Conservation (phyloP, 202 grass and related monocot species). For the Elaeis oleifera region DNA sequence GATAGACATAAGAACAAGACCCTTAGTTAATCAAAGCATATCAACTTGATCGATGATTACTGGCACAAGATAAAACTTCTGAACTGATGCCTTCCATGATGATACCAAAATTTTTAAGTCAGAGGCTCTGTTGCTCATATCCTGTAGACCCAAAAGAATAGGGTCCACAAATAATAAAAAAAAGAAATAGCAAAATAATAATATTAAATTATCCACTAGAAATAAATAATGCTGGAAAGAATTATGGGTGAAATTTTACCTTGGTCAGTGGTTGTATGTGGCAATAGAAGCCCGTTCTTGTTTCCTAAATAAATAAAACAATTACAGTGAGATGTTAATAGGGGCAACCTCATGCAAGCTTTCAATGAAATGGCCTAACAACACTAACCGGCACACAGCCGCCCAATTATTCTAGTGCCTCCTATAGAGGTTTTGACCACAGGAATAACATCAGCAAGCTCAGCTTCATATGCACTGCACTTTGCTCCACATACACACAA, state of each 20-base stretch:
- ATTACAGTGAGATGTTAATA: not conserved
- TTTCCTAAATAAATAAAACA: conserved; percentile 50
- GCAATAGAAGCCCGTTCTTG: conserved; percentile 97
- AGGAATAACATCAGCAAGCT: conserved; percentile 21
- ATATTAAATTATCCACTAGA: too few relatives aligned
- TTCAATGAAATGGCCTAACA: not conserved
- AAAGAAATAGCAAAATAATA: too few relatives aligned
- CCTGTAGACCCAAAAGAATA: too few relatives aligned
- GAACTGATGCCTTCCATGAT: too few relatives aligned
- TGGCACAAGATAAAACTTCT: too few relatives aligned
- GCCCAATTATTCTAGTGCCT: conserved; percentile 22
- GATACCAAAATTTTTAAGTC: too few relatives aligned
- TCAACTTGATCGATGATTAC: too few relatives aligned
- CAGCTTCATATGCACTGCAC: conserved; percentile 18
- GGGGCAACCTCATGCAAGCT: conserved; percentile 38
- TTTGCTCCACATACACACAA: not conserved
- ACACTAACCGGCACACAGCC: conserved; percentile 16
- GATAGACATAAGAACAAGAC: too few relatives aligned
- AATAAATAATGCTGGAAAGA: not conserved
- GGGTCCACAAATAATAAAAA: too few relatives aligned
- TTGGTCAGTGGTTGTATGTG: conserved; percentile 93
- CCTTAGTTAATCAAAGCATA: too few relatives aligned
- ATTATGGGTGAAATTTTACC: conserved; percentile 24
- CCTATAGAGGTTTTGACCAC: conserved; percentile 27
- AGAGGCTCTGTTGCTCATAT: too few relatives aligned